Percentiles rank a stretch among this genome's conserved stretches.
These are phyloP conservation scores for Chaetomium sp. DNA, from an alignment of 2,329 filamentous ascomycete species.

Conservation along the genomic window DNA sequence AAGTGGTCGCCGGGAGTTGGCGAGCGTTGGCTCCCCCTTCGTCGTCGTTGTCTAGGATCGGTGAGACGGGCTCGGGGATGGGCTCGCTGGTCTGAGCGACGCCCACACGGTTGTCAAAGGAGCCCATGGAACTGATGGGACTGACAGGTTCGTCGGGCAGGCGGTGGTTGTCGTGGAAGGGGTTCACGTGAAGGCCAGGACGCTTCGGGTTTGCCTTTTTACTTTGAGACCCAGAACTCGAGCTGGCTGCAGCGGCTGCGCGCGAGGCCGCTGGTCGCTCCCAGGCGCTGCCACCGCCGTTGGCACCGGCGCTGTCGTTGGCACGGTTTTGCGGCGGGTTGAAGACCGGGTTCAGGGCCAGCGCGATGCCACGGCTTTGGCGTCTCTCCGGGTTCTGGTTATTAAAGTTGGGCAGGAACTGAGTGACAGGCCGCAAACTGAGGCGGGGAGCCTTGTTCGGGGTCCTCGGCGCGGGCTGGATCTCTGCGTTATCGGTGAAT, in stretches of 20 bases:
- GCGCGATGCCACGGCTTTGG: conserved; percentile 42
- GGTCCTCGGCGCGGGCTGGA: conserved; percentile 29
- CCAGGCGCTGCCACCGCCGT: conserved; percentile 34
- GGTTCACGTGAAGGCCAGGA: conserved; percentile 48
- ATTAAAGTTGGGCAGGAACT: conserved; percentile 66
- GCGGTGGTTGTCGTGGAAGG: conserved; percentile 60
- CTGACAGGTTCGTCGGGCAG: conserved; percentile 32
- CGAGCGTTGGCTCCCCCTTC: conserved; percentile 1
- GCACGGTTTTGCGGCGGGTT: conserved; percentile 23
- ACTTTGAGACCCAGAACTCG: conserved; percentile 26
- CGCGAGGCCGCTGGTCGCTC: conserved; percentile 39
- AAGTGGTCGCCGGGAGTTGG: conserved; percentile 19
- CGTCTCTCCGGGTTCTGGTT: conserved; percentile 38
- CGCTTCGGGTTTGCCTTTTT: conserved; percentile 37
- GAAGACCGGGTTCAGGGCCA: conserved; percentile 30
- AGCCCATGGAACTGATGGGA: conserved; percentile 30
- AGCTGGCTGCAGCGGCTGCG: conserved; percentile 10
- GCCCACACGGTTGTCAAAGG: conserved; percentile 30
- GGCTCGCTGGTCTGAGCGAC: conserved; percentile 31
- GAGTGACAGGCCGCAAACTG: conserved; percentile 76
- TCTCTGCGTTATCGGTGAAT: conserved; percentile 31
- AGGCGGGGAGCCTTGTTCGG: conserved; percentile 64
- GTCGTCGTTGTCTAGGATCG: conserved; percentile 15
- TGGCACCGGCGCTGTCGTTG: conserved; percentile 8
- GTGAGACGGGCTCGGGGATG: conserved; percentile 25